Conservation (phyloP, 768 basidiomycete species). For the Mycena rebaudengoi region DNA sequence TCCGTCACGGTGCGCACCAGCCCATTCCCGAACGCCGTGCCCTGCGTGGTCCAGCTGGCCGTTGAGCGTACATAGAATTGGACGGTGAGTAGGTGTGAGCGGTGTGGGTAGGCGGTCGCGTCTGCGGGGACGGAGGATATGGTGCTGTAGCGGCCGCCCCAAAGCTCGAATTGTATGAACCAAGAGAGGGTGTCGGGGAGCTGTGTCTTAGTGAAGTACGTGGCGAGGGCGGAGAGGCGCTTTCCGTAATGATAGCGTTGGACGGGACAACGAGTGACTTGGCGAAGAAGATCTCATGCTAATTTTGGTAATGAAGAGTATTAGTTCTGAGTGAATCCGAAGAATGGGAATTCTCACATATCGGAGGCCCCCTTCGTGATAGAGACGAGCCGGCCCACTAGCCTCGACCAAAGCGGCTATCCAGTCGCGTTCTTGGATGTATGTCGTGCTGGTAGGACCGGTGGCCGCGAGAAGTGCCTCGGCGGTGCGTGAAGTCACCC, state of each 20-base stretch:
- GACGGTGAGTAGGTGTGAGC: slow-evolving; percentile 14
- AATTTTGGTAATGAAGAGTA: not conserved
- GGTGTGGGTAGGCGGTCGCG: slow-evolving; percentile 17
- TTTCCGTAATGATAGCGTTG: not conserved
- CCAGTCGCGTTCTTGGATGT: slow-evolving; percentile 9
- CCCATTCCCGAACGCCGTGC: slow-evolving; percentile 10
- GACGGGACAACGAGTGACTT: slow-evolving; percentile 21
- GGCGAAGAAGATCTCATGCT: slow-evolving; percentile 23
- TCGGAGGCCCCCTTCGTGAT: slow-evolving; percentile 5
- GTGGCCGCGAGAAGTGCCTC: not conserved
- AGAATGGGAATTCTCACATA: not conserved
- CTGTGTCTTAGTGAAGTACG: slow-evolving; percentile 12
- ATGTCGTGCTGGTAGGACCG: not conserved
- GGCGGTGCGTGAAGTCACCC: not conserved
- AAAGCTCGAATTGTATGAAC: slow-evolving; percentile 23
- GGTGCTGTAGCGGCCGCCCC: slow-evolving; percentile 14
- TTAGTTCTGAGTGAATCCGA: no score
- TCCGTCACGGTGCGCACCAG: slow-evolving; percentile 10
- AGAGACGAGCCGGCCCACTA: not conserved
- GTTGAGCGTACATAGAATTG: slow-evolving; percentile 17
- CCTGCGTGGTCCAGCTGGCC: not conserved
- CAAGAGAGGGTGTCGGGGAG: slow-evolving; percentile 5
- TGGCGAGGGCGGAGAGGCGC: slow-evolving; percentile 22
- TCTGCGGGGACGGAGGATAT: slow-evolving; percentile 6
- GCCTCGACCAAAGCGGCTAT: slow-evolving; percentile 8